These are phyloP conservation scores for Beta vulgaris DNA, from an alignment of 148 eudicot species.

Conservation along the genomic window DNA sequence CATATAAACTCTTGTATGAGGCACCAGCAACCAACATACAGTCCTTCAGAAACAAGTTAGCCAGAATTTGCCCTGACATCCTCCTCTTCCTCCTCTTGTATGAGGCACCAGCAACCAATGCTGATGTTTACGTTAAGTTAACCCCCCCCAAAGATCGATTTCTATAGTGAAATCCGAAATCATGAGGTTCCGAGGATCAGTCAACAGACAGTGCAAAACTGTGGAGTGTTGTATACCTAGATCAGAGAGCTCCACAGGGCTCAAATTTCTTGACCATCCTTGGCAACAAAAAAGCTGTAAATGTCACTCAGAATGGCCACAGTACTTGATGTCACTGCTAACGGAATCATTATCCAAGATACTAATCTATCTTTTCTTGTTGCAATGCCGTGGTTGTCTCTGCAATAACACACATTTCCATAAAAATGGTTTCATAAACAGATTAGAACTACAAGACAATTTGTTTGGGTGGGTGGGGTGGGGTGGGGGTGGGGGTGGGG, in stretches of 20 bases:
- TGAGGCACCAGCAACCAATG: too few relatives aligned
- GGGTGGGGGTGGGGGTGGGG: too few relatives aligned
- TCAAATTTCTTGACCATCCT: conserved; percentile 25
- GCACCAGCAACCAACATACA: neutral
- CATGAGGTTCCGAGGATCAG: neutral
- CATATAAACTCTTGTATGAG: neutral
- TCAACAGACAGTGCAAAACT: neutral
- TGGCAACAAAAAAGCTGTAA: conserved; percentile 44
- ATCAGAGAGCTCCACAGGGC: neutral
- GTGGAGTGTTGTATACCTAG: neutral
- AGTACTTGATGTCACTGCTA: conserved; percentile 69
- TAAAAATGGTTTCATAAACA: neutral
- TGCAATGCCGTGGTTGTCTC: conserved; percentile 59
- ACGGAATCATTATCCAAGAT: conserved; percentile 69
- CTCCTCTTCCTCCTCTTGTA: neutral
- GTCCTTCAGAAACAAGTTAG: neutral
- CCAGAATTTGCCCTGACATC: neutral
- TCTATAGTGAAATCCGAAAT: too few relatives aligned
- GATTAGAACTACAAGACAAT: neutral
- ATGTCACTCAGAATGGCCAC: conserved; percentile 73
- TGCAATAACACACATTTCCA: conserved; percentile 27
- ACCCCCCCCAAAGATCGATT: too few relatives aligned
- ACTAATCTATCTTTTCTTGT: conserved; percentile 58
- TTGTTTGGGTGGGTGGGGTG: too few relatives aligned
- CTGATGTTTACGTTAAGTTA: too few relatives aligned